Base-by-base conservation (phyloP, 2,329 filamentous ascomycete genomes). In the Hymenoscyphus scutula region DNA sequence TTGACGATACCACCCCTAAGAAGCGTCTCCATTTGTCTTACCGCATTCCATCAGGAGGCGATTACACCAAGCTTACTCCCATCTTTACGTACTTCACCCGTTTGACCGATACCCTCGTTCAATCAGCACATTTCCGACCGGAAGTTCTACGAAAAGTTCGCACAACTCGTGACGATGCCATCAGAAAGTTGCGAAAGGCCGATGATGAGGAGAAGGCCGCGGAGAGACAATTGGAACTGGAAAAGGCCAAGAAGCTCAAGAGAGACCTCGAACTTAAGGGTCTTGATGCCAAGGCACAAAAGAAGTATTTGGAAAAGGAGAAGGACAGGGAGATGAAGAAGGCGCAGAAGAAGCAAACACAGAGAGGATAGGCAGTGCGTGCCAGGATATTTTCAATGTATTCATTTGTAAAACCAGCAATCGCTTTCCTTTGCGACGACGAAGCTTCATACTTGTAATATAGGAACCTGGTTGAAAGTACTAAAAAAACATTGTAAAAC, bases 71-170 rank as follows among this genome's bases (percentile, higher is more conserved):
- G 37, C 85, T 91, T n/a, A 74, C 89, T 23, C 88, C 91, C 29
- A 78, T 98, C 64, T 92, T 97, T 80, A 79, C 84, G 41, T 87
- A 90, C 77, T 96, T 95, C 81, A 77, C 97, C 60, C 89, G 91
- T 67, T 79, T 97, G n/a, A 84, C 92, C 48, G 95, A 99, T 75
- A 80, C 84, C 69, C 89, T 99, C 56, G 92, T 89, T 62, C 80
- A 85, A 61, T 78, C 79, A 29, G 93, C 86, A 11, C 93, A 91
- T 77, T 97, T 97, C 87, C 91, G 95, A 13, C 86, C 91, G 41
- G 91, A 98, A 80, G 92, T 97, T 37, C 79, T 89, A 75, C 91
- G 91, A 76, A 96, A 96, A 81, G 83, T 99, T 69, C 87, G 87
- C 72, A 80, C 81, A 65, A 88, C 88, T 37, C 92, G 95, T 67